These are phyloP conservation scores for Austroboletus niveus DNA, from an alignment of 1,284 basidiomycete species.

Conservation along the genomic window DNA sequence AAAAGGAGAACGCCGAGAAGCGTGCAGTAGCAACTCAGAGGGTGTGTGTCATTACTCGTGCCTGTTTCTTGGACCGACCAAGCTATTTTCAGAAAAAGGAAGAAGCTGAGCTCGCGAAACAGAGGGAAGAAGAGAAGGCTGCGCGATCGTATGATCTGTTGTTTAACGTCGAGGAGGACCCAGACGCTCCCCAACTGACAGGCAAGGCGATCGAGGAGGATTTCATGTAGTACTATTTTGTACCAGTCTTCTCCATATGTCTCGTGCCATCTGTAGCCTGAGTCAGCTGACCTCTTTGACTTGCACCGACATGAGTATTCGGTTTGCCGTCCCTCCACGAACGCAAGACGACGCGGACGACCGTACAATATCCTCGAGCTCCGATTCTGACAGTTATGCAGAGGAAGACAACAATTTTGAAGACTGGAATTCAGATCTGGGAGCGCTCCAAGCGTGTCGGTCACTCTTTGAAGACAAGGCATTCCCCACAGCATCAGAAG, in stretches of 20 bases:
- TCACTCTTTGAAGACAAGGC: constrained; percentile 80
- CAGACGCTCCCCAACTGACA: constrained; percentile 44
- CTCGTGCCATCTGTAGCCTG: too few species aligned
- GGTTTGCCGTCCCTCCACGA: constrained; percentile 18
- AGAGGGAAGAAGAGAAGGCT: constrained; percentile 73
- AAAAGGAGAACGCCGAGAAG: constrained; percentile 68
- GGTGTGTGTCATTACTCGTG: constrained; percentile 35
- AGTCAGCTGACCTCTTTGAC: too few species aligned
- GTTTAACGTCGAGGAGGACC: constrained; percentile 50
- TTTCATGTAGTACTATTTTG: constrained; percentile 45
- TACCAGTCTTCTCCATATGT: too few species aligned
- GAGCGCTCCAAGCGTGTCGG: constrained; percentile 52
- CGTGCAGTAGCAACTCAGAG: constrained; percentile 63
- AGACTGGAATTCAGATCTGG: constrained; percentile 77
- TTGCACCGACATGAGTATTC: constrained; percentile 27
- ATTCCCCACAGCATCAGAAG: constrained; percentile 60
- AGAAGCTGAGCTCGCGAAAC: constrained; percentile 62
- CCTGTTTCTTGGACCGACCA: neutral
- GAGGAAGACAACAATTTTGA: constrained; percentile 74
- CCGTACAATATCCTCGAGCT: constrained; percentile 13
- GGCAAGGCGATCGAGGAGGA: constrained; percentile 68
- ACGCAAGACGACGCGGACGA: constrained; percentile 11
- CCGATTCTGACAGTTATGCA: constrained; percentile 37
- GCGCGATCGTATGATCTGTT: constrained; percentile 75
- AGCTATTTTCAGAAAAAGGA: constrained; percentile 57